A percentile compares a stretch with the other conserved stretches of the same genome.
Conservation (phyloP, 192 early-diverging fungal genomes). For the Lunasporangiospora selenospora region DNA sequence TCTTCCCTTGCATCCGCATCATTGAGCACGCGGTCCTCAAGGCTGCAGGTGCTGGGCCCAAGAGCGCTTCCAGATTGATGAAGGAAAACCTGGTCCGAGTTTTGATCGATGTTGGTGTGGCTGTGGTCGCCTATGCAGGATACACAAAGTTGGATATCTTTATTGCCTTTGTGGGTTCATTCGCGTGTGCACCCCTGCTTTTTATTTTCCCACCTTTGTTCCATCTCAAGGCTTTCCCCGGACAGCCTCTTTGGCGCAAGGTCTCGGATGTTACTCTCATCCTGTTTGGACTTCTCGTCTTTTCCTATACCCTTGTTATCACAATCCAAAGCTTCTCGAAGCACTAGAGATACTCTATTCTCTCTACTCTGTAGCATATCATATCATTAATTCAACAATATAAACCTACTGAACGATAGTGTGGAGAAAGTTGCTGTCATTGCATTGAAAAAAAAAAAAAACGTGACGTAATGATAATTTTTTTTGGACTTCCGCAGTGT, state of each 20-base stretch:
- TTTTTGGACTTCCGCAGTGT: too few species aligned
- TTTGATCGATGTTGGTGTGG: constrained; percentile 66
- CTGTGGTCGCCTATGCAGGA: constrained; percentile 72
- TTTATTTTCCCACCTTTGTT: constrained; percentile 91
- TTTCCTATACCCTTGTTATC: constrained; percentile 72
- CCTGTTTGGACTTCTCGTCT: constrained; percentile 63
- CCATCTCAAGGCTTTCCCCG: constrained; percentile 66
- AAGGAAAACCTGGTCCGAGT: constrained; percentile 79
- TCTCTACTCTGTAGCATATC: too few species aligned
- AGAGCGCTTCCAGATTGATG: constrained; percentile 67
- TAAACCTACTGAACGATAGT: too few species aligned
- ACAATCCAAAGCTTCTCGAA: constrained; percentile 53
- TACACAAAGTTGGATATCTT: constrained; percentile 86
- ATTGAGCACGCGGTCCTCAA: constrained; percentile 77
- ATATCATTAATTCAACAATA: too few species aligned
- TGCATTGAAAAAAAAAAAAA: too few species aligned
- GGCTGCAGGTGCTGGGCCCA: constrained; percentile 65
- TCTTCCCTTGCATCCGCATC: constrained; percentile 92
- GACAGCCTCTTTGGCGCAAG: constrained; percentile 49
- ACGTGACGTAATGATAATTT: too few species aligned
- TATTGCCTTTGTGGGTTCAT: constrained; percentile 84
- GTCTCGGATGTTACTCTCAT: constrained; percentile 65
- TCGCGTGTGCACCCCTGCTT: constrained; percentile 72
- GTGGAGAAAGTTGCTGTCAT: too few species aligned
- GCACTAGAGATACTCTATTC: background rate